Evolutionary conservation across 2,329 filamentous ascomycete genomes (phyloP).

Genomic region (Exophiala alcalophila): DNA sequence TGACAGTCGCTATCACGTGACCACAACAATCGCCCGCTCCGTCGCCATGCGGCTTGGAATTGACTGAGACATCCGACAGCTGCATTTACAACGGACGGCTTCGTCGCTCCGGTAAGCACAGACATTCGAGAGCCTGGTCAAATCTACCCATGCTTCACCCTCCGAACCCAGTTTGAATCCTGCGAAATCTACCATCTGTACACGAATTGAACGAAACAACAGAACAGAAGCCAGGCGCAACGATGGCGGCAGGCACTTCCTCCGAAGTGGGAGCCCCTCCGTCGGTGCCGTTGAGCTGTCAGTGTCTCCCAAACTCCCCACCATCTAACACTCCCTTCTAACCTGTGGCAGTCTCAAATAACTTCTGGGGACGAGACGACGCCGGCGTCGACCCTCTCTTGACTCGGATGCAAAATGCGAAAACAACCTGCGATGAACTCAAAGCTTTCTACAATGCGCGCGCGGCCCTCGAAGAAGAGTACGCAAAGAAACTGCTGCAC

Average conservation of each 20-base stretch:
- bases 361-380: conserved; percentile 99
- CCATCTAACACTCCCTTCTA: neutral
- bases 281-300: conserved; percentile 28
- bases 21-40: too few relatives aligned
- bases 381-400: conserved; percentile 88
- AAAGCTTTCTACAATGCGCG: conserved; percentile 88
- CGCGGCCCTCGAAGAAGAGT: conserved; percentile 94
- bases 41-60: too few relatives aligned
- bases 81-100: too few relatives aligned
- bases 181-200: too few relatives aligned
- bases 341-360: conserved; percentile 68
- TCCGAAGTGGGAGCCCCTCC: conserved; percentile 25
- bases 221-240: conserved; percentile 9
- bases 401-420: conserved; percentile 90
- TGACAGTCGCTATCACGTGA: too few relatives aligned
- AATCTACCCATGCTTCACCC: too few relatives aligned
- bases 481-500: conserved; percentile 80
- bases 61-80: too few relatives aligned
- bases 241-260: conserved; percentile 21
- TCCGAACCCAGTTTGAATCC: too few relatives aligned
- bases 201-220: too few relatives aligned
- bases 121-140: too few relatives aligned
- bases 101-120: too few relatives aligned
- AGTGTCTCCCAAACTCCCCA: neutral
- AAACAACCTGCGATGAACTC: conserved; percentile 90